Conservation (phyloP, 2,329 filamentous ascomycete genomes). For the Penicillium vulpinum region DNA sequence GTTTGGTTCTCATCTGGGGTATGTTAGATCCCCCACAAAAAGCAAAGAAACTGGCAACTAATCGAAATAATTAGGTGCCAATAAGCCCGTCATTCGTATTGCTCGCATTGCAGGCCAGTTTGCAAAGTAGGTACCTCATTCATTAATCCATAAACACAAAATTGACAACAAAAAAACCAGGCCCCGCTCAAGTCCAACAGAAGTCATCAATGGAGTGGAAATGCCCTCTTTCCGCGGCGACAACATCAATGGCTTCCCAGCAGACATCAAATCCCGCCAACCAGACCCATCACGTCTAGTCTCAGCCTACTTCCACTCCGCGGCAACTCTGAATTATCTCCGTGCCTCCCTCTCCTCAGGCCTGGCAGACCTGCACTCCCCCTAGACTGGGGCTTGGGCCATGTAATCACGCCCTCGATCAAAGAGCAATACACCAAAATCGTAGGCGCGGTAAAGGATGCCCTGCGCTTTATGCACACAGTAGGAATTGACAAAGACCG, state of each 20-base stretch:
- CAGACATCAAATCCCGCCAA: constrained; percentile 65
- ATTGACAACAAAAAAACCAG: constrained; percentile 21
- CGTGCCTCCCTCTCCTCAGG: constrained; percentile 80
- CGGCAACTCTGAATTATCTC: constrained; percentile 91
- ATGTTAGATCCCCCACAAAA: constrained; percentile 42
- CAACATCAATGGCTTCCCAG: constrained; percentile 83
- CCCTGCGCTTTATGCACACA: constrained; percentile 89
- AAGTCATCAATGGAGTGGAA: constrained; percentile 74
- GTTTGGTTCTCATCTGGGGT: constrained; percentile 88
- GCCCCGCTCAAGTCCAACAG: constrained; percentile 83
- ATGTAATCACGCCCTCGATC: constrained; percentile 79
- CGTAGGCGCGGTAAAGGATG: constrained; percentile 83
- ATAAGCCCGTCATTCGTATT: constrained; percentile 84
- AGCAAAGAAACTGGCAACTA: background rate
- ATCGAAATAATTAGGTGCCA: constrained; percentile 45
- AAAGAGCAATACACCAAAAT: constrained; percentile 84
- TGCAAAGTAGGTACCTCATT: constrained; percentile 61
- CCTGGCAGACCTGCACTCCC: constrained; percentile 89
- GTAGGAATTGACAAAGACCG: constrained; percentile 85
- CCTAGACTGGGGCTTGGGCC: constrained; percentile 94
- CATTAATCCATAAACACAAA: background rate
- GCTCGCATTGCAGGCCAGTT: constrained; percentile 97
- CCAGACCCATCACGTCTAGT: constrained; percentile 84
- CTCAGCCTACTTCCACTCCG: constrained; percentile 91
- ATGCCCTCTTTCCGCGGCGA: constrained; percentile 92